A percentile compares a stretch with the other conserved stretches of the same genome.
Evolutionary conservation across 2,329 filamentous ascomycete species (phyloP).

Genomic region (Pestalotiopsis sp.): DNA sequence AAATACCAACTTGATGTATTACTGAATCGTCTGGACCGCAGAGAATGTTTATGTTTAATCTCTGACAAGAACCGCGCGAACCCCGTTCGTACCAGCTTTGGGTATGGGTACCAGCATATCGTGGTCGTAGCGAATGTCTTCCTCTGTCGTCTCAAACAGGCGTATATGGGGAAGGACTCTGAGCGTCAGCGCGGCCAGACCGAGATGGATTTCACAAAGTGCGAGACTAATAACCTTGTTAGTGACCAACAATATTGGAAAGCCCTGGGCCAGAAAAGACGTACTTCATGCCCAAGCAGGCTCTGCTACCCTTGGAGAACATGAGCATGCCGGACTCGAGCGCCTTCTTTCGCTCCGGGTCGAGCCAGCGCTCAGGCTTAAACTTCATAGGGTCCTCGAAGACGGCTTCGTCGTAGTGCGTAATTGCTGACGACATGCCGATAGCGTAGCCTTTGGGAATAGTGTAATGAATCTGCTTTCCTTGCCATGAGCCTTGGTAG

Average conservation of each 20-base stretch:
- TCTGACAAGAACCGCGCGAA: not conserved
- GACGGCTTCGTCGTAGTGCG: conserved; percentile 23
- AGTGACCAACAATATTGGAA: too few relatives aligned
- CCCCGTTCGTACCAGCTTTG: conserved; percentile 14
- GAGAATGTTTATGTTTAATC: not conserved
- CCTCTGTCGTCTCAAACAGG: conserved; percentile 22
- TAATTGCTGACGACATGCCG: conserved; percentile 21
- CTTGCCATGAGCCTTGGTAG: conserved; percentile 18
- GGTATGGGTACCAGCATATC: conserved; percentile 26
- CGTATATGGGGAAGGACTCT: conserved; percentile 27
- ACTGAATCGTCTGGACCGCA: not conserved
- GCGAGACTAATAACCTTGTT: conserved; percentile 20
- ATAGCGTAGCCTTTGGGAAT: conserved; percentile 24
- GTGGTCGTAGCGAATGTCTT: conserved; percentile 31
- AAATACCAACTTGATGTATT: not conserved
- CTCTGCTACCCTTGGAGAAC: conserved; percentile 26
- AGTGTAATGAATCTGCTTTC: conserved; percentile 10
- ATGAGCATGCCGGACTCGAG: conserved; percentile 17
- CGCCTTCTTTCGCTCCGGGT: conserved; percentile 8
- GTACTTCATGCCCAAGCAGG: conserved; percentile 29
- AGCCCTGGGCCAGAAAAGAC: conserved; percentile 2
- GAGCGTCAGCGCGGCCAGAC: conserved; percentile 21
- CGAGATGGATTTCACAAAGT: conserved; percentile 27
- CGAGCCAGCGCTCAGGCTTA: conserved; percentile 25
- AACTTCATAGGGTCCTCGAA: conserved; percentile 25